Evolutionary conservation across 148 eudicot genomes (phyloP), one percentile per base, ranked within the genome.

Genomic region (Spergularia bocconei): DNA sequence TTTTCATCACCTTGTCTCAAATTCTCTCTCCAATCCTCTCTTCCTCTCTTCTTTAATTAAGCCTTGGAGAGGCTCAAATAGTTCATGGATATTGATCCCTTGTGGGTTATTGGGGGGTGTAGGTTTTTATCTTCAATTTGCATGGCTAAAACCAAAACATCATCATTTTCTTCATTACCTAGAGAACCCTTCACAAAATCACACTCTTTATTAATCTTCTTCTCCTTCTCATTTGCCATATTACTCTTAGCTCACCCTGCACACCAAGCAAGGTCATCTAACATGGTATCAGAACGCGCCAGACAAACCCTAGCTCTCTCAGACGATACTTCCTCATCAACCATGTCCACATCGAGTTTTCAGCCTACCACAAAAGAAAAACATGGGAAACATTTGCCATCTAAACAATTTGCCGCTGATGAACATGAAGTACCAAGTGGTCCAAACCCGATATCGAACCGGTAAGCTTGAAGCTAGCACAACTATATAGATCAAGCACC

Each of bases 341-440:
- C 68, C 1, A 1, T 33, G 29, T 73, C 81, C 36, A 69, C 75
- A 0, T 67, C 79, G 54, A 71, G 54, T 11, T 63, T 82, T 58
- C 78, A 55, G 63, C 77, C 82, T 1, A 81, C 61, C 79, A 38
- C 29, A 11, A 63, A 73, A 51, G 60, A 71, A 7, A 66, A 63
- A 67, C 74, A 71, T 56, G 77, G 67, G 15, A 80, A 61, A 56
- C 71, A 64, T 11, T 65, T 64, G 51, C 77, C 83, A 58, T 80
- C 83, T 36, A 78, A 79, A 29, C 81, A 87, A 67, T 88, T 91
- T 60, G 85, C 79, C 76, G 86, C 75, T 7, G 78, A 73, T 19
- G 88, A 86, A 19, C 98, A 93, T 78, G 98, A 91, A 83, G 98
- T 93, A 69, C 98, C 98, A 9, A 89, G 93, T 50, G 98, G 98